phyloP scores from a whole-genome alignment of 768 basidiomycete species.

The Calocybe gangraenosa region DNA sequence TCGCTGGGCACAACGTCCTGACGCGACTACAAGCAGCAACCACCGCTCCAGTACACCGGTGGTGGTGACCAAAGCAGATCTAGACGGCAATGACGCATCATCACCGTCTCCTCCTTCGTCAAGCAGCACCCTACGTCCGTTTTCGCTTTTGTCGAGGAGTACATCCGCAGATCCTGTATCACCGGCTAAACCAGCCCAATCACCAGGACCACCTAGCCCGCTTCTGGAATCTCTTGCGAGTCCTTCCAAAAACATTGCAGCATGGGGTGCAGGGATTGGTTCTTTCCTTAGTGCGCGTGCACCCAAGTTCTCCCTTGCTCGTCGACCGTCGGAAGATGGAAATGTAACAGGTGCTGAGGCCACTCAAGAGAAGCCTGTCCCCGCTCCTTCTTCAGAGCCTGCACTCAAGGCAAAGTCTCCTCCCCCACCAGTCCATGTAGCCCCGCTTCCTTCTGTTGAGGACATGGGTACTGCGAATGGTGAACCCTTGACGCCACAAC shows the following conservation, averaged over 20 bases:
- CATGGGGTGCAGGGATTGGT: constrained; percentile 19
- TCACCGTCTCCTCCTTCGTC: constrained; percentile 7
- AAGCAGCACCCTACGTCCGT: constrained; percentile 11
- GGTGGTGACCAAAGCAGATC: constrained; percentile 34
- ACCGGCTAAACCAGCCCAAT: constrained; percentile 3
- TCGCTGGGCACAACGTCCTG: constrained; percentile 47
- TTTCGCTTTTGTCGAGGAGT: constrained; percentile 13
- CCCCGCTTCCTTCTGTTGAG: too few relatives aligned
- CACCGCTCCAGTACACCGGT: constrained; percentile 33
- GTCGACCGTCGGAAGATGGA: constrained; percentile 10
- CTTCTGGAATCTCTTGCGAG: constrained; percentile 8
- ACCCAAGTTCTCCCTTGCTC: constrained; percentile 13
- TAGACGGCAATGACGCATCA: constrained; percentile 19
- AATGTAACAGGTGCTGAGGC: background rate
- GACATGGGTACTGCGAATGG: constrained; percentile 1
- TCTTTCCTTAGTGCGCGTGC: constrained; percentile 18
- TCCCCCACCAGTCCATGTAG: constrained; percentile 1
- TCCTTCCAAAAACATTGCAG: constrained; percentile 13
- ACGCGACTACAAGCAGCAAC: constrained; percentile 15
- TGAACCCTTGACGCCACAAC: constrained; percentile 12
- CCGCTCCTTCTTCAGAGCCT: constrained; percentile 3
- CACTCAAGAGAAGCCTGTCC: background rate
- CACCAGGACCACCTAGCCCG: constrained; percentile 7
- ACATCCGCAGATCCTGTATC: constrained; percentile 1
- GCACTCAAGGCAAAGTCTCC: constrained; percentile 3